Evolutionary conservation across 2,329 filamentous ascomycete species (phyloP).

Genomic region (Pseudogymnoascus pannorum): DNA sequence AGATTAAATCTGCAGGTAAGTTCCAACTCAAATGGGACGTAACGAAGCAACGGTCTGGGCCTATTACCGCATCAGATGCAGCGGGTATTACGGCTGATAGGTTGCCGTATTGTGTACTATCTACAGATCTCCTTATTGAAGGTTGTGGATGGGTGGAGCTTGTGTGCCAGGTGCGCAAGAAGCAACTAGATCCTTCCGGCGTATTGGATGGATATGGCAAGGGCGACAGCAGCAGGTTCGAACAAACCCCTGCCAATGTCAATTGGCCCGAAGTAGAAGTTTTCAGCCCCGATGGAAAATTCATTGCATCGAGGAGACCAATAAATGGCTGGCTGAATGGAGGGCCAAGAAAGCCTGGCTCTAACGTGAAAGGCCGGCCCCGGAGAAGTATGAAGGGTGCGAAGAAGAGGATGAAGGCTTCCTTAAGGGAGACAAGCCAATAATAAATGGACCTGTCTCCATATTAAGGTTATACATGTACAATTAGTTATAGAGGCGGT

Average conservation of each 20-base stretch:
- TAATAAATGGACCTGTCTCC: neutral
- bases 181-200: slow-evolving; percentile 34
- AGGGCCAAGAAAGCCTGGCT: slow-evolving; percentile 47
- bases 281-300: slow-evolving; percentile 77
- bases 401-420: slow-evolving; percentile 35
- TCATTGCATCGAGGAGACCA: slow-evolving; percentile 57
- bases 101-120: slow-evolving; percentile 73
- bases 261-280: slow-evolving; percentile 71
- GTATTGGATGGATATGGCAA: slow-evolving; percentile 12
- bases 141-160: slow-evolving; percentile 92
- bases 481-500: neutral
- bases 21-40: slow-evolving; percentile 76
- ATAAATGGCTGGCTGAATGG: slow-evolving; percentile 63
- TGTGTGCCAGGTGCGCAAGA: slow-evolving; percentile 67
- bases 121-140: slow-evolving; percentile 81
- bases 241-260: slow-evolving; percentile 23
- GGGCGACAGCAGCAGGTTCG: slow-evolving; percentile 12
- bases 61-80: slow-evolving; percentile 57
- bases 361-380: slow-evolving; percentile 48
- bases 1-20: slow-evolving; percentile 62
- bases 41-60: slow-evolving; percentile 69
- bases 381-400: slow-evolving; percentile 62
- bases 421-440: neutral
- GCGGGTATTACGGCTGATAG: slow-evolving; percentile 56
- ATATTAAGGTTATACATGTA: neutral